Evolutionary conservation across 768 basidiomycete genomes (phyloP), one percentile per base, ranked within the genome.

Genomic region (Xerocomellus dryophilus): DNA sequence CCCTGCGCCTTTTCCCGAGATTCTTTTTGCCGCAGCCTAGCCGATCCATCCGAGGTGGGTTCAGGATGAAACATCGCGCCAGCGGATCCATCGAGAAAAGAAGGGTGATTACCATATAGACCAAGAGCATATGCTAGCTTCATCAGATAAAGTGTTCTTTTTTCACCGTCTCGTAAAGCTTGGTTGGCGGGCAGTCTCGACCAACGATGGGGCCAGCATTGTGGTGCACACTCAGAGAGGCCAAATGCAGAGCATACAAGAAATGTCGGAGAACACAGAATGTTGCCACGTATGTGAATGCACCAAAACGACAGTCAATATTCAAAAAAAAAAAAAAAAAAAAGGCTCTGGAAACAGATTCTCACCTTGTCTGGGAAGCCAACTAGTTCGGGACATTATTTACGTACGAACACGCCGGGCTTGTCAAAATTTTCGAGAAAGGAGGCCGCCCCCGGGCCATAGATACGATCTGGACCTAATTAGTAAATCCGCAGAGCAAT

Each of bases 311-410:
- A 56, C 59, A 68, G 41, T 61, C 65, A 57, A 63, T 57, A 60
- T 54, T 58, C 45, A 51, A 59, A 56, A n/a, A n/a, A n/a, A n/a
- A n/a, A n/a, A n/a, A n/a, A n/a, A n/a, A n/a, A n/a, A n/a, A n/a
- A n/a, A n/a, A n/a, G n/a, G n/a, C n/a, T n/a, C n/a, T n/a, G n/a
- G n/a, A n/a, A 61, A 55, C 29, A 44, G 11, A 39, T 41, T 56
- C 66, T 60, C 55, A 62, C 64, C 64, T 68, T 36, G 54, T 66
- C 56, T 61, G 66, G 63, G 53, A 61, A 61, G 35, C 41, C 29
- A 45, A 29, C 61, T 31, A 23, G 42, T 43, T 53, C 58, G 20
- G 59, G 63, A 49, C 23, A 46, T 20, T 45, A 56, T 46, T 66
- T 68, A 68, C 66, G 63, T 68, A 70, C 59, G 38, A 54, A 17